Conservation (phyloP, 345 rosid genomes). For the Microthlaspi erraticum region DNA sequence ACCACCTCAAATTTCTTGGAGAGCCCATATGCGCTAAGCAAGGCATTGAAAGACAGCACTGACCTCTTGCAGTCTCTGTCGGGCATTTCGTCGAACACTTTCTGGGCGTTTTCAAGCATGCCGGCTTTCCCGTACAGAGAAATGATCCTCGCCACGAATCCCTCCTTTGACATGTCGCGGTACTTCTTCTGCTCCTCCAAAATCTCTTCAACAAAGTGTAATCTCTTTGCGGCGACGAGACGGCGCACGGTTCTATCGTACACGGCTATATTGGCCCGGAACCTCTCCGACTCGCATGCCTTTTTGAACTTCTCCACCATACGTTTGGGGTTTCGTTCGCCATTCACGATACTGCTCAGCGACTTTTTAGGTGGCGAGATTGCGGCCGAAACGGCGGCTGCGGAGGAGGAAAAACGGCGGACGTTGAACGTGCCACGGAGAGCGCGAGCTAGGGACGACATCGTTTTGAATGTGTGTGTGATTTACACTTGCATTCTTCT, state of each 20-base stretch:
- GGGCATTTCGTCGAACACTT: constrained; percentile 88
- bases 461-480: constrained; percentile 36
- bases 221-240: constrained; percentile 55
- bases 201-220: constrained; percentile 57
- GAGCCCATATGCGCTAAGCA: constrained; percentile 59
- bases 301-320: constrained; percentile 70
- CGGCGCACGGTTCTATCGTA: constrained; percentile 66
- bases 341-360: constrained; percentile 41
- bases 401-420: constrained; percentile 44
- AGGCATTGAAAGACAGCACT: constrained; percentile 64
- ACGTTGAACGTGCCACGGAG: constrained; percentile 47
- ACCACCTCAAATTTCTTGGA: constrained; percentile 56
- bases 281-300: constrained; percentile 55
- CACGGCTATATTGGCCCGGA: constrained; percentile 57
- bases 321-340: constrained; percentile 58
- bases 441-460: constrained; percentile 49
- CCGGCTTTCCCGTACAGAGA: constrained; percentile 58
- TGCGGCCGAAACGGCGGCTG: constrained; percentile 24
- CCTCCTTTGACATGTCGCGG: constrained; percentile 59
- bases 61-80: constrained; percentile 55
- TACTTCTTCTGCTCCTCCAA: constrained; percentile 73
- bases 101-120: constrained; percentile 64
- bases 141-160: constrained; percentile 60
- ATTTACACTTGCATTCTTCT: not conserved
- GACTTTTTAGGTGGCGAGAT: constrained; percentile 35